Evolutionary conservation across 768 basidiomycete genomes (phyloP).

Genomic region (Trametes coccinea): DNA sequence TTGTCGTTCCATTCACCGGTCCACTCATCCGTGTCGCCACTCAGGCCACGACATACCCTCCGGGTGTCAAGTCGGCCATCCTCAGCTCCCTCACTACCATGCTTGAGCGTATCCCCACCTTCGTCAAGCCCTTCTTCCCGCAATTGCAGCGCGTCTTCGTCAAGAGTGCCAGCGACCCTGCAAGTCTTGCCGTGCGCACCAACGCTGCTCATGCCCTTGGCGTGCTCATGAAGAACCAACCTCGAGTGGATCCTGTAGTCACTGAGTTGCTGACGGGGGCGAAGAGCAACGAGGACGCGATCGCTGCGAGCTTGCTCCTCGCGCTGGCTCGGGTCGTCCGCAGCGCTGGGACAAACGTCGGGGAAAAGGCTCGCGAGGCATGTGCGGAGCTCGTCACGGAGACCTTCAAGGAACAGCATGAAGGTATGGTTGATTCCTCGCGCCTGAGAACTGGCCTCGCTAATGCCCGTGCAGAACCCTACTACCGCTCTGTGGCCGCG

Average conservation of each 20-base stretch:
- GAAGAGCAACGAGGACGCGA: slow-evolving; percentile 60
- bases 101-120: slow-evolving; percentile 80
- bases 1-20: slow-evolving; percentile 93
- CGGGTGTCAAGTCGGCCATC: slow-evolving; percentile 91
- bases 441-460: background rate
- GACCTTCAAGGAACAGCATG: slow-evolving; percentile 71
- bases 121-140: slow-evolving; percentile 98
- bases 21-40: slow-evolving; percentile 95
- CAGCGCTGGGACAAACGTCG: slow-evolving; percentile 72
- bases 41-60: slow-evolving; percentile 85
- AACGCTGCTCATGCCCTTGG: slow-evolving; percentile 86
- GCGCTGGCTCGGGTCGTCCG: slow-evolving; percentile 76
- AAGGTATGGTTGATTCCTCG: slow-evolving; percentile 45
- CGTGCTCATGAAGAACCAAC: slow-evolving; percentile 85
- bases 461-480: slow-evolving; percentile 54
- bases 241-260: slow-evolving; percentile 91
- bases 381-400: slow-evolving; percentile 77
- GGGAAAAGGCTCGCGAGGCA: slow-evolving; percentile 69
- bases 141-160: slow-evolving; percentile 96
- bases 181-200: slow-evolving; percentile 75
- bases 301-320: slow-evolving; percentile 72
- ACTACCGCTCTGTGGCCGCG: slow-evolving; percentile 60
- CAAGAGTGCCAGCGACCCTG: slow-evolving; percentile 83
- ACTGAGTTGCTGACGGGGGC: slow-evolving; percentile 77
- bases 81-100: slow-evolving; percentile 83